Evolutionary conservation across 129 eudicot species (phyloP).

Genomic region (Lonicera japonica): DNA sequence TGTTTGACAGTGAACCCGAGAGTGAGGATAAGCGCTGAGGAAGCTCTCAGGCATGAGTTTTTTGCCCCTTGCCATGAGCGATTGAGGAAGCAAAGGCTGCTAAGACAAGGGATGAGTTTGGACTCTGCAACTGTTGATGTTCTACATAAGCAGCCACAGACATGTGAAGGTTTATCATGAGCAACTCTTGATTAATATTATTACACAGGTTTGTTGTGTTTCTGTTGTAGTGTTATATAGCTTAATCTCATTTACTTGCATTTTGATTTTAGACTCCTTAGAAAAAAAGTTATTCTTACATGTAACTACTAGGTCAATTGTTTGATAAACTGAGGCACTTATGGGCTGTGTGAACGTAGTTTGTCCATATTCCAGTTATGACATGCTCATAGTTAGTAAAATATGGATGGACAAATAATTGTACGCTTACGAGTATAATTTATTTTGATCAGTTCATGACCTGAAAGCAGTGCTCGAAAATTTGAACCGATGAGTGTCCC

Average conservation of each 20-base stretch:
- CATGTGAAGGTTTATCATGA: conserved; percentile 23
- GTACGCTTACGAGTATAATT: no score
- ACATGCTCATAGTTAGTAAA: no score
- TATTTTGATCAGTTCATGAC: no score
- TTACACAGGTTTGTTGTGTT: not conserved
- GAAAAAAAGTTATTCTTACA: not conserved
- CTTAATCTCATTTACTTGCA: not conserved
- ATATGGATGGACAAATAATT: no score
- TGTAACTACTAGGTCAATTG: not conserved
- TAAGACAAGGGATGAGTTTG: conserved; percentile 40
- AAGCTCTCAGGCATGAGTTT: conserved; percentile 80
- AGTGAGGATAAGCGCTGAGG: conserved; percentile 73
- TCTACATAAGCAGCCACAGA: conserved; percentile 12
- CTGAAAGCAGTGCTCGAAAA: no score
- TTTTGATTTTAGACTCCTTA: not conserved
- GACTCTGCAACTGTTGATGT: conserved; percentile 18
- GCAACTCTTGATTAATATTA: not conserved
- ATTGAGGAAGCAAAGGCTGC: conserved; percentile 41
- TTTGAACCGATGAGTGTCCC: no score
- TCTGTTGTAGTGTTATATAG: not conserved
- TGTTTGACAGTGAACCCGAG: conserved; percentile 93
- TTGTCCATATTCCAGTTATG: no score
- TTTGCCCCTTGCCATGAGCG: conserved; percentile 56
- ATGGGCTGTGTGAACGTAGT: not conserved
- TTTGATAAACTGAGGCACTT: not conserved